Evolutionary conservation across 2,329 filamentous ascomycete species (phyloP), one percentile per base, ranked within the genome.

Genomic region (Aspergillus nomiae): DNA sequence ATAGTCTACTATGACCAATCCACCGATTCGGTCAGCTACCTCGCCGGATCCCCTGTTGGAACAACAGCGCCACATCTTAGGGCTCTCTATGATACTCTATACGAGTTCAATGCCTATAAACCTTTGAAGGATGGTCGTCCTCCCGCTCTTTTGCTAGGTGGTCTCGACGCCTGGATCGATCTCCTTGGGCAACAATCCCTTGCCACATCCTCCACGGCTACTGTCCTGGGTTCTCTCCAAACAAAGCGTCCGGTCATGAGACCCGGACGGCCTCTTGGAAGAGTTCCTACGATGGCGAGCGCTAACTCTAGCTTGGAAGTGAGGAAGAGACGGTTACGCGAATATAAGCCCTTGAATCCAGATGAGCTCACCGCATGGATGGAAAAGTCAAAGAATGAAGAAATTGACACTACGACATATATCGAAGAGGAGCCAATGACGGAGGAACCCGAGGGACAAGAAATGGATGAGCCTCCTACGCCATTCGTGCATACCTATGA

Each of bases 1-100:
- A 86, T 99, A 12, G 91, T 99, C 0, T 95, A 96, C 71, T 96
- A 98, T 75, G 93, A 99, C 75, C 86, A 94, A 67, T 78, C 75
- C 16, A 89, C 86, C 65, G 84, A 74, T 83, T 91, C 72, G 62
- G 85, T 77, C 68, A 81, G 66, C 70, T 96, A 85, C 70, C 78
- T 86, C 61, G 69, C 78, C 77, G 73, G 84, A 77, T 76, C 80
- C 71, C 72, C 78, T 28, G 77, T 75, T 56, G 78, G 74, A 43
- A 81, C 79, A 21, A 82, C 78, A 57, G 78, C 81, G 28, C 81
- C 83, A 26, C 86, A 88, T n/a, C 77, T 97, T 24, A 83, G 89
- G 67, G 89, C 89, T 19, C 82, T 99, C 14, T 88, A 90, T 71
- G 89, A 92, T 65, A 93, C 94, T 0, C 81, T 99, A 4, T 88